Conservation (phyloP, 1,139 yeast genomes). For the Scheffersomyces segobiensis region DNA sequence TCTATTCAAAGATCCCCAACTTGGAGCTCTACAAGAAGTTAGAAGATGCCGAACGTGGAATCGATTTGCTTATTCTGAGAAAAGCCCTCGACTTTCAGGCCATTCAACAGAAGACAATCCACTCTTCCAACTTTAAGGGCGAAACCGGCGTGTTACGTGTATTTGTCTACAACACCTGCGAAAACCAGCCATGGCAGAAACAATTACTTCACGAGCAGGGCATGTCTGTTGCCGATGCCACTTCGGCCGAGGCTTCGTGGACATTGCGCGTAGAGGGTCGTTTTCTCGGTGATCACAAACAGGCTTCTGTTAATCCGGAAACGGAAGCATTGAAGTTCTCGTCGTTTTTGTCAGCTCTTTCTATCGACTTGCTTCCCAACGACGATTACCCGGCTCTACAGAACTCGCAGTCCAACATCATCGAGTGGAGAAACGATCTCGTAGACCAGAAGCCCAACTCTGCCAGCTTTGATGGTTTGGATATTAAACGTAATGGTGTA, state of each 20-base stretch:
- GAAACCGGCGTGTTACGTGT: constrained; percentile 66
- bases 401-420: constrained; percentile 32
- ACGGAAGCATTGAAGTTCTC: constrained; percentile 55
- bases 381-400: constrained; percentile 40
- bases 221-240: constrained; percentile 19
- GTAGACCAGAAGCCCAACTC: constrained; percentile 6
- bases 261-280: constrained; percentile 88
- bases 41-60: constrained; percentile 72
- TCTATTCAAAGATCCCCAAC: constrained; percentile 70
- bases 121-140: constrained; percentile 44
- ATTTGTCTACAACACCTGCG: constrained; percentile 78
- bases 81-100: constrained; percentile 88
- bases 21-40: constrained; percentile 68
- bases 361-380: constrained; percentile 67
- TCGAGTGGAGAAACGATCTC: constrained; percentile 43
- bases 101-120: constrained; percentile 49
- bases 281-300: constrained; percentile 43
- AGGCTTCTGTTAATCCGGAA: constrained; percentile 28
- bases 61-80: constrained; percentile 80
- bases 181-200: constrained; percentile 91
- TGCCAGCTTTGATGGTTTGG: constrained; percentile 75
- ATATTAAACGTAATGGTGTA: constrained; percentile 76
- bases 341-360: constrained; percentile 77
- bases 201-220: constrained; percentile 32
- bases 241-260: constrained; percentile 61